phyloP scores from a whole-genome alignment of 169 alveolate species.

The Plasmodium knowlesi region DNA sequence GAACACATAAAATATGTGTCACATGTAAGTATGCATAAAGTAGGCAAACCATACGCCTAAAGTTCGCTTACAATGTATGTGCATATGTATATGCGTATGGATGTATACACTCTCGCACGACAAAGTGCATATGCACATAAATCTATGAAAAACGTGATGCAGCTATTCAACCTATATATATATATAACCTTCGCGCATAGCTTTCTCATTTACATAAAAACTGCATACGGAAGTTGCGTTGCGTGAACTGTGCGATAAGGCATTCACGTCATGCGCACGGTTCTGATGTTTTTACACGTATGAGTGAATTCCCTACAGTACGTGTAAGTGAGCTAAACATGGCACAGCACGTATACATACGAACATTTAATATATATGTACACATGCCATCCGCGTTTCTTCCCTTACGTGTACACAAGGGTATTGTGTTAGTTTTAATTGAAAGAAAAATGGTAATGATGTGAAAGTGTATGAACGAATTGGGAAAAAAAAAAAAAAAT shows the following conservation, averaged over 20 bases:
- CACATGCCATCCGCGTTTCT: neutral
- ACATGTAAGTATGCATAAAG: neutral
- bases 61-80: neutral
- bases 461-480: neutral
- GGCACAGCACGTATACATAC: neutral
- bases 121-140: neutral
- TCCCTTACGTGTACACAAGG: slow-evolving; percentile 7
- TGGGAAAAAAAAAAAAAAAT: neutral
- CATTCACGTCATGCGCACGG: neutral
- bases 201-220: neutral
- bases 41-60: neutral
- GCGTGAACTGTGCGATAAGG: neutral
- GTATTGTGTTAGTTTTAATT: neutral
- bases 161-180: neutral
- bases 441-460: neutral
- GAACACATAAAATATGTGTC: neutral
- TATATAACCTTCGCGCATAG: neutral
- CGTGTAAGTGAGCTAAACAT: neutral
- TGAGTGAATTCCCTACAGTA: neutral
- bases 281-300: neutral
- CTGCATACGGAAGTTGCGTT: neutral
- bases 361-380: neutral
- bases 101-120: neutral
- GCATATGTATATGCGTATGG: neutral
- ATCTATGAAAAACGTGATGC: neutral